Base-by-base conservation (phyloP, 2,329 filamentous ascomycete genomes). In the Venturia asperata region DNA sequence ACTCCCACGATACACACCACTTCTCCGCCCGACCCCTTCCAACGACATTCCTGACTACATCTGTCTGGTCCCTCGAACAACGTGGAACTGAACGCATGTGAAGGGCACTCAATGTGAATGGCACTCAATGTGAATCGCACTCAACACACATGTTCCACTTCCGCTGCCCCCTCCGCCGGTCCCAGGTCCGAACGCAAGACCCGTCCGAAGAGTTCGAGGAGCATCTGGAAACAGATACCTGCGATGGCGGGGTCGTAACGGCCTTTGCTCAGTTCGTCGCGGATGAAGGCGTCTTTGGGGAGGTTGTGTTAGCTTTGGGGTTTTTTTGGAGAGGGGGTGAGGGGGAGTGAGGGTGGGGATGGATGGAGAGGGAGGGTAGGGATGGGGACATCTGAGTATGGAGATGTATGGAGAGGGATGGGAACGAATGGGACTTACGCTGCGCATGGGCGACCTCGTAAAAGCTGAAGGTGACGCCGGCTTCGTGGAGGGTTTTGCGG, bases 391-490 rank as follows among this genome's bases (percentile, higher is more conserved):
- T 34, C 3, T 34, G 30, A 6, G 6, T 3, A 34, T 34, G 30
- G 30, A 34, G 30, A 11, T 27, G 13, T n/a, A n/a, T n/a, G n/a
- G n/a, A n/a, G n/a, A n/a, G n/a, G n/a, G n/a, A n/a, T n/a, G 5
- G 27, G 5, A n/a, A 7, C 1, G 19, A 4, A 37, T 9, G 13
- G 6, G 19, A 80, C 82, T 72, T 74, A 85, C 83, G 92, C 76
- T 96, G 92, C 3, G 92, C 92, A 86, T 91, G 93, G n/a, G 91
- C 90, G 69, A 90, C 86, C 78, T 97, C 92, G 77, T 94, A 91
- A 74, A 91, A 96, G 72, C 85, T 88, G 72, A 93, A 92, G 11
- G 83, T 81, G 5, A 88, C 83, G 11, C 88, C 88, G 6, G 87
- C 85, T 27, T 91, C 90, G 70, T 92, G 86, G 70, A 96, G 80